A percentile compares a stretch with the other conserved stretches of the same genome.
phyloP scores from a whole-genome alignment of 2,329 filamentous ascomycete species.

The Aspergillus pseudonomiae region DNA sequence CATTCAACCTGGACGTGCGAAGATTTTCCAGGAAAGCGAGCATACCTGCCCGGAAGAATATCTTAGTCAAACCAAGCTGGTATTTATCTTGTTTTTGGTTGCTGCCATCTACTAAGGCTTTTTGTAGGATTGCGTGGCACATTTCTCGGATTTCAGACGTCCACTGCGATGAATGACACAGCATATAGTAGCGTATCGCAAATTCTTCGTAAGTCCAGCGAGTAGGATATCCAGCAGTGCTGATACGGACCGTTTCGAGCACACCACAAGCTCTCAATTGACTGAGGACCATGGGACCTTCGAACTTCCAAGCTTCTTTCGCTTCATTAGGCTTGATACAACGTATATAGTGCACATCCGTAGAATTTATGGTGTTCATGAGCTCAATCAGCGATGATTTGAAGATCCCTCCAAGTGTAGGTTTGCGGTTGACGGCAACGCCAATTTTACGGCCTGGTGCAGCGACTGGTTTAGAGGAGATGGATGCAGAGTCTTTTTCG shows the following conservation, averaged over 20 bases:
- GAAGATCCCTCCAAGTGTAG: slow-evolving; percentile 97
- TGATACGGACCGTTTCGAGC: slow-evolving; percentile 95
- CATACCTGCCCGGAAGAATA: slow-evolving; percentile 99
- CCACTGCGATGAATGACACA: slow-evolving; percentile 87
- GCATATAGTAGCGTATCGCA: slow-evolving; percentile 95
- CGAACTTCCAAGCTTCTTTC: slow-evolving; percentile 96
- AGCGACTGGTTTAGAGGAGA: slow-evolving; percentile 73
- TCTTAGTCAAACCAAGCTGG: slow-evolving; percentile 95
- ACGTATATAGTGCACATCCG: slow-evolving; percentile 97
- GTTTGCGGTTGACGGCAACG: slow-evolving; percentile 91
- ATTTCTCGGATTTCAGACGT: slow-evolving; percentile 91
- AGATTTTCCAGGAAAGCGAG: slow-evolving; percentile 95
- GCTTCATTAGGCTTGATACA: slow-evolving; percentile 99
- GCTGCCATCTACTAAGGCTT: slow-evolving; percentile 78
- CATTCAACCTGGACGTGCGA: slow-evolving; percentile 84
- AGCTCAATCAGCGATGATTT: slow-evolving; percentile 97
- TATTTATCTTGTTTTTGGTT: slow-evolving; percentile 86
- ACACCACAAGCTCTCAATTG: slow-evolving; percentile 98
- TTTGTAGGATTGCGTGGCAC: slow-evolving; percentile 88
- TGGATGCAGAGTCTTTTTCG: slow-evolving; percentile 75
- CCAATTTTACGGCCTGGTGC: slow-evolving; percentile 80
- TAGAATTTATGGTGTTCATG: slow-evolving; percentile 97
- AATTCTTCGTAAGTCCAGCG: slow-evolving; percentile 99
- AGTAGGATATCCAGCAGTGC: slow-evolving; percentile 94
- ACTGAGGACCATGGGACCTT: slow-evolving; percentile 97